Evolutionary conservation across 805 yeast genomes (phyloP), one percentile per base, ranked within the genome.

Genomic region (Saturnispora sanitii): DNA sequence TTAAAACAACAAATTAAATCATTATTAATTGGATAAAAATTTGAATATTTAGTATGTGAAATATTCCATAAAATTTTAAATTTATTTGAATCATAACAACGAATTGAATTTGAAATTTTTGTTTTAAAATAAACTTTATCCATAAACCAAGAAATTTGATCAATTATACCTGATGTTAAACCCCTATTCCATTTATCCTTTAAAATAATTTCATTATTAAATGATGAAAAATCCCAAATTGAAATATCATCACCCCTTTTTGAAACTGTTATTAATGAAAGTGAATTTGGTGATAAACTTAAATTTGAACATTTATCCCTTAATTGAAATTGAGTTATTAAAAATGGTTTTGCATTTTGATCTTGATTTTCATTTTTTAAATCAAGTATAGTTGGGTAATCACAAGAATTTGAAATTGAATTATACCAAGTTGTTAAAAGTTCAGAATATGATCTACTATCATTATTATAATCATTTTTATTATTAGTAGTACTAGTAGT

Each of bases 161-260:
- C 61, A 18, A 79, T 67, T 2, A 64, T 53, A 0, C 82, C 74
- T 6, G 77, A 67, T 1, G 83, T 77, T 49, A 74, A 76, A 1
- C 88, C 87, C 19, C 86, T 63, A 11, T 57, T 58, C 47, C 75
- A 77, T 46, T 73, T 71, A 15, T 81, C 85, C 37, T 76, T 52
- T 18, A 79, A 56, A 1, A 71, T 61, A 2, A 79, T 65, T 45
- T 74, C 75, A 2, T 50, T 52, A 2, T 78, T 73, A 28, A 68
- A 60, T 41, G 67, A 65, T 34, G 77, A 64, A 41, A 71, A 64
- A 50, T 80, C 87, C 82, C 85, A 80, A 47, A 77, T 61, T 49
- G 66, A 77, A 4, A 80, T 60, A 37, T 65, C 70, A 53, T 81
- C 85, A 2, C 88, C 87, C 38, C 82, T 64, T 18, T 55, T 50